Evolutionary conservation across 225 moss, liverwort and hornwort species (phyloP).

Genomic region (Polytrichum commune): DNA sequence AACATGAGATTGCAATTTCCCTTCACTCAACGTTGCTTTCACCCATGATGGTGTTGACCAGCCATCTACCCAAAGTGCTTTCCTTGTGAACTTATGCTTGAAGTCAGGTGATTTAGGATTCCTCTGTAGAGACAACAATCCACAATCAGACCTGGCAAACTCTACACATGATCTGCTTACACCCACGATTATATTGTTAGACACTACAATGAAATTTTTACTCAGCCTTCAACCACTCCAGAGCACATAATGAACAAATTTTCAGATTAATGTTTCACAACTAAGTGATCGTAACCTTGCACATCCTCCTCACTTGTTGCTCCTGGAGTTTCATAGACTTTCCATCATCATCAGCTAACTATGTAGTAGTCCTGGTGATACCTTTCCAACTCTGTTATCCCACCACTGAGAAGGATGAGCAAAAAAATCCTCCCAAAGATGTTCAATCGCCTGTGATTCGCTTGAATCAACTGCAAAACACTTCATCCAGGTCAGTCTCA

Average conservation of each 20-base stretch:
- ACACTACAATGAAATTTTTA: neutral
- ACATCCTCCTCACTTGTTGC: neutral
- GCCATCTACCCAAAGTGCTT: slow-evolving; percentile 17
- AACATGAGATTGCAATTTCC: neutral
- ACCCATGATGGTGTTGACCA: slow-evolving; percentile 22
- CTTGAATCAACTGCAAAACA: slow-evolving; percentile 4
- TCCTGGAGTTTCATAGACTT: neutral
- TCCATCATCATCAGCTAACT: neutral
- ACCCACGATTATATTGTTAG: neutral
- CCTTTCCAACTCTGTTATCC: slow-evolving; percentile 5
- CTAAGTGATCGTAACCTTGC: neutral
- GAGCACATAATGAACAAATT: neutral
- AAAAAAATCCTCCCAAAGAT: slow-evolving; percentile 8
- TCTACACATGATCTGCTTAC: neutral
- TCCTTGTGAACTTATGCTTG: slow-evolving; percentile 15
- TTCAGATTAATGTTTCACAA: neutral
- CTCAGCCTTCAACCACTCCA: neutral
- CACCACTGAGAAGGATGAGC: slow-evolving; percentile 11
- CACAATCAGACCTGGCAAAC: neutral
- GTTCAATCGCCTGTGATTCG: slow-evolving; percentile 4
- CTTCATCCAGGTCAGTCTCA: slow-evolving; percentile 9
- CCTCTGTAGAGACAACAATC: slow-evolving; percentile 12
- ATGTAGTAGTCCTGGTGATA: neutral
- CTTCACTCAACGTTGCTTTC: slow-evolving; percentile 10
- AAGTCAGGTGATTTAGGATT: slow-evolving; percentile 19